Evolutionary conservation across 805 yeast species (phyloP).

Genomic region (Helenozyma baotianmanensis): DNA sequence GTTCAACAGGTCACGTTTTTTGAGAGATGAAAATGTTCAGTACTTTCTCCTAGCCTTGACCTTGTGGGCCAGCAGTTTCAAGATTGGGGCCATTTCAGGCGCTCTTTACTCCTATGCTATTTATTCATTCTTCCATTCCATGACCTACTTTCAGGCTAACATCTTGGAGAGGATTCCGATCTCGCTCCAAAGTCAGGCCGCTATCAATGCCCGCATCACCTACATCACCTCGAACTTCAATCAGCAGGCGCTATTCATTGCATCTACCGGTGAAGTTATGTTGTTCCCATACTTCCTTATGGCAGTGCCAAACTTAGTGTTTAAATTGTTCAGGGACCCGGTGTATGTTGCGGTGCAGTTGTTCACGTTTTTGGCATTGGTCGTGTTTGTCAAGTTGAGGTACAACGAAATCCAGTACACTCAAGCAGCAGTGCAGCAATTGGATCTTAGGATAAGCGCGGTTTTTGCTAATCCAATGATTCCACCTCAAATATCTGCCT

Average conservation of each 20-base stretch:
- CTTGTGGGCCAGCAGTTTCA: conserved; percentile 25
- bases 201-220: conserved; percentile 24
- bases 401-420: conserved; percentile 30
- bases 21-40: conserved; percentile 40
- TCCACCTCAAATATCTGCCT: conserved; percentile 8
- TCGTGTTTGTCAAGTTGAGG: conserved; percentile 33
- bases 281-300: conserved; percentile 22
- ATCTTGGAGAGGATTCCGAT: conserved; percentile 32
- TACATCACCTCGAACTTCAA: conserved; percentile 28
- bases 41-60: conserved; percentile 31
- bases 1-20: conserved; percentile 14
- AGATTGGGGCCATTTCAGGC: conserved; percentile 36
- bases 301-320: conserved; percentile 22
- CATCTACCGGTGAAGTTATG: conserved; percentile 34
- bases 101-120: conserved; percentile 31
- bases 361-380: conserved; percentile 25
- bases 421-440: conserved; percentile 38
- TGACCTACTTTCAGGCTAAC: conserved; percentile 36
- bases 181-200: conserved; percentile 24
- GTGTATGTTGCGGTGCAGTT: conserved; percentile 30
- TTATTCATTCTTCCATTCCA: conserved; percentile 34
- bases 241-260: conserved; percentile 34
- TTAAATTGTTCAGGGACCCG: conserved; percentile 20
- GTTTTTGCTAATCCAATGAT: conserved; percentile 14
- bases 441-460: conserved; percentile 37